Evolutionary conservation across 179 eudicot genomes (phyloP), one percentile per base, ranked within the genome.

Genomic region (Sideroxylon spinosum): DNA sequence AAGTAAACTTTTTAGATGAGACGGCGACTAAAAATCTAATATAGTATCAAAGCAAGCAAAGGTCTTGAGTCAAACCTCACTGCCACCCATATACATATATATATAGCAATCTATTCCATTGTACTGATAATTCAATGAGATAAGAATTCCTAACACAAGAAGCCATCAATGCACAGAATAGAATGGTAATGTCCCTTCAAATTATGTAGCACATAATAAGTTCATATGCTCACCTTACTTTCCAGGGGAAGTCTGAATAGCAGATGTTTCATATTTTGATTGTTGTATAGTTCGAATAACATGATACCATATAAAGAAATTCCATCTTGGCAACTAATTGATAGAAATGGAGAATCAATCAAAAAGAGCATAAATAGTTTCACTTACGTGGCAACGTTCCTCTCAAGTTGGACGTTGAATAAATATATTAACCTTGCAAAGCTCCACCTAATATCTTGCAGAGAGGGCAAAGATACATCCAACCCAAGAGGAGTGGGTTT

Each of bases 371-470:
- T 14, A 70, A 68, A 52, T 73, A 68, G 56, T 22, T 68, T 62
- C 62, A 85, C 99, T 91, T 93, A 95, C 98, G 87, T 89, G 78
- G 94, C 90, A 56, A 95, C 94, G 82, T 95, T 89, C 87, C 88
- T 93, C 89, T 95, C 99, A 23, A 95, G 91, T 78, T 90, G 97
- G 71, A 89, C 84, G 88, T 95, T 92, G 91, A 95, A 93, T 76
- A 91, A 78, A 91, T 95, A 95, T 12, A 89, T 14, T 78, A 92
- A 76, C 63, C 98, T 89, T 26, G 93, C 76, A 59, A 90, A 76
- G 86, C 83, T 86, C 97, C 95, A 91, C 79, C 78, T 82, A 85
- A 95, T 69, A 69, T 93, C 99, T 81, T 86, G 88, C 71, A 90
- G 4, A 9, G 98, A 86, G 78, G 97, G 97, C 73, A 90, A 80